Base-by-base conservation (phyloP, 306 rosid genomes). In the Luffa aegyptiaca region DNA sequence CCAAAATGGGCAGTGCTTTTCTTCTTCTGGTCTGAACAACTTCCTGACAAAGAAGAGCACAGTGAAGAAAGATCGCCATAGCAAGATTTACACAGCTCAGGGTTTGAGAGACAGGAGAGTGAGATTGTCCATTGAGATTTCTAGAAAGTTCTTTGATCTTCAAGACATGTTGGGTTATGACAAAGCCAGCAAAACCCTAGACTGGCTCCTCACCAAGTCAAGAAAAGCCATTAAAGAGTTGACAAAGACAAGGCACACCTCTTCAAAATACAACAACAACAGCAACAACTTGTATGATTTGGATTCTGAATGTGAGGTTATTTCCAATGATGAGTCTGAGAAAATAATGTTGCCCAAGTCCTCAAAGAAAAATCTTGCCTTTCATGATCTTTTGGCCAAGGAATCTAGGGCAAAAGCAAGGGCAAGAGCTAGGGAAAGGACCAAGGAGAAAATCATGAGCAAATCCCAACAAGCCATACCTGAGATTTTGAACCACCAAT, bases 81-180 rank as follows among this genome's bases (percentile, higher is more conserved):
- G 97, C 86, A 95, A 95, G 94, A 95, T 95, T 88, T 84, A 82
- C 88, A 95, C 98, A 18, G 88, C 98, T 3, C 98, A 93, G 74
- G 98, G 98, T 5, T 75, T 91, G 81, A 89, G 98, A 44, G 98
- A 95, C 66, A 79, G 98, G 7, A 84, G 98, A 84, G 98, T 95
- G 8, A 90, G 98, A 62, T 75, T 95, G 18, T 95, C 97, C 69
- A 89, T 95, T 46, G 94, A 87, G 52, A 90, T 93, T 3, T 92
- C 98, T 20, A 77, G 98, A 3, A 88, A 93, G 88, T 95, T 95
- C 93, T 95, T 95, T 44, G 97, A 95, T 88, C 97, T 95, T 58
- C 98, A 95, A 79, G 98, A 95, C 86, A 84, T 87, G 93, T 78
- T 95, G 90, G 98, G 98, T 89, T 90, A 90, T 63, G 97, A 95